Percentiles rank a stretch among this genome's conserved stretches.
phyloP scores from a whole-genome alignment of 2,329 filamentous ascomycete species.

The Phialophora chinensis region DNA sequence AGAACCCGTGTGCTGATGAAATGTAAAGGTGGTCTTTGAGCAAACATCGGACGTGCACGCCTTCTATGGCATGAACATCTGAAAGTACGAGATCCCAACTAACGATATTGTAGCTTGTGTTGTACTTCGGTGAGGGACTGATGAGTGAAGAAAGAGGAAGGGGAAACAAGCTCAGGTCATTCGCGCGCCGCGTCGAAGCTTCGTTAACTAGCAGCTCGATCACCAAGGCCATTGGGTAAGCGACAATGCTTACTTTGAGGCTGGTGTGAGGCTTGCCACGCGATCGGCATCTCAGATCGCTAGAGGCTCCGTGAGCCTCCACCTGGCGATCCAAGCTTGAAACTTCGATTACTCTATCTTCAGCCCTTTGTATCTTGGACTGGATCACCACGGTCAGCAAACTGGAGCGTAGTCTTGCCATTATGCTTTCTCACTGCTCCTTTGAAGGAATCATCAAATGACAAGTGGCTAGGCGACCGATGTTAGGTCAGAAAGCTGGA shows the following conservation, averaged over 20 bases:
- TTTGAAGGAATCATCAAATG: neutral
- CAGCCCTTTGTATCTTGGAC: neutral
- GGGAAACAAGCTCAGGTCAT: neutral
- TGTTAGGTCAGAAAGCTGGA: neutral
- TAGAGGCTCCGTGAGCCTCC: neutral
- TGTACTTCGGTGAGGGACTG: neutral
- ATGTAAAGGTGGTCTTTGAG: neutral
- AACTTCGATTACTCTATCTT: slow-evolving; percentile 1
- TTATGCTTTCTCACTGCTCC: neutral
- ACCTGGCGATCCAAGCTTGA: neutral
- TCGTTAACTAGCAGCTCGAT: neutral
- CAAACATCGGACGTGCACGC: neutral
- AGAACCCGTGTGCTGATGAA: neutral
- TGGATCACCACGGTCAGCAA: neutral
- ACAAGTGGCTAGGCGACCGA: neutral
- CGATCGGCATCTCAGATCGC: neutral
- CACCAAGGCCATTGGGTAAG: neutral
- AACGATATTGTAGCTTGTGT: neutral
- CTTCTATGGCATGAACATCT: neutral
- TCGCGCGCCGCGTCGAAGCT: neutral
- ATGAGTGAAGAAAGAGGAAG: neutral
- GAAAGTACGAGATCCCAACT: neutral
- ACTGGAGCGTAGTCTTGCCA: neutral
- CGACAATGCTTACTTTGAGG: neutral
- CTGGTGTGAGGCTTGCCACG: neutral